These are phyloP conservation scores for Cladosporium sp. DNA, from an alignment of 2,329 filamentous ascomycete genomes.

Conservation along the genomic window DNA sequence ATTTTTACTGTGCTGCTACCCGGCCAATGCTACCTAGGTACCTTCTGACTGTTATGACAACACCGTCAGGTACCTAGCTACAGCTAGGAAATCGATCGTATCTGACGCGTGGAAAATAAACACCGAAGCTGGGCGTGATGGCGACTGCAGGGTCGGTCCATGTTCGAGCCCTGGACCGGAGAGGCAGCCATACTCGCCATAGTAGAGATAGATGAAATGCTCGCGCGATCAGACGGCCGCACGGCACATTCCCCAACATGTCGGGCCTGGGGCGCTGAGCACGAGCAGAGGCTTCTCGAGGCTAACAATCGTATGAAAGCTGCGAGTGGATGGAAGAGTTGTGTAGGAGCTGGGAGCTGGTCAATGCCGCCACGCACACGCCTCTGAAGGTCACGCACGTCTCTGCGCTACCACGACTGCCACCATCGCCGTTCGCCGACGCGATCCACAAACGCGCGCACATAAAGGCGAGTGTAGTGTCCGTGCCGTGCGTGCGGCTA, in stretches of 20 bases:
- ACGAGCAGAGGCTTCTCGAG: neutral
- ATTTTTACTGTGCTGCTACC: no score
- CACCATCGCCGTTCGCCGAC: neutral
- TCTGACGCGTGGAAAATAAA: no score
- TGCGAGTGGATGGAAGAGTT: neutral
- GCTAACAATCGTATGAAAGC: neutral
- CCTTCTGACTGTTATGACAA: no score
- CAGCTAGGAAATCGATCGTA: no score
- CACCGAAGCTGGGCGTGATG: no score
- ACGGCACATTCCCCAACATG: conserved; percentile 7
- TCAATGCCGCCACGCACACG: neutral
- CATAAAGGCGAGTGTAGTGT: no score
- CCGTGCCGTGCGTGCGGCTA: neutral
- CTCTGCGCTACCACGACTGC: no score
- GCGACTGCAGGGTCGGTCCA: no score
- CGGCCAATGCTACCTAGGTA: no score
- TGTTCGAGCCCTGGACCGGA: no score
- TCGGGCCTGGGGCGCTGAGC: neutral
- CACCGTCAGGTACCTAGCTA: no score
- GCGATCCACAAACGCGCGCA: no score
- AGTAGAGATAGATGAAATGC: conserved; percentile 3
- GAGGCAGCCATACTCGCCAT: neutral
- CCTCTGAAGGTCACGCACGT: conserved; percentile 1
- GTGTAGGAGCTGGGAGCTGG: neutral
- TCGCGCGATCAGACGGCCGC: neutral